Conservation (phyloP, 306 rosid genomes). For the Begonia masoniana region DNA sequence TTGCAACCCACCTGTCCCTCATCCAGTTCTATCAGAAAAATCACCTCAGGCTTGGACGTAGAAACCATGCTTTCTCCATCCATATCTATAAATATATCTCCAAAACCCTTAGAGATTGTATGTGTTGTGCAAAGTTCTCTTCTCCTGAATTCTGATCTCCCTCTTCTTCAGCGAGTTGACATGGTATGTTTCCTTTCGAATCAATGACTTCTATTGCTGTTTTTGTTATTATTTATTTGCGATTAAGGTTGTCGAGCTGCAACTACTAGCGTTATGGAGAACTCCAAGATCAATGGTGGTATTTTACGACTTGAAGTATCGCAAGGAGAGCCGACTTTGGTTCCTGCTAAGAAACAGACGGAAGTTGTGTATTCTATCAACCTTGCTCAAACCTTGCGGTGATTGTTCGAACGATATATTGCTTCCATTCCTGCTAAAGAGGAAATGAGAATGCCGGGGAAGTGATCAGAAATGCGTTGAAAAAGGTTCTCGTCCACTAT, state of each 20-base stretch:
- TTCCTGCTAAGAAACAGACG: slow-evolving; percentile 48
- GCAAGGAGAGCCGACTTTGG: slow-evolving; percentile 36
- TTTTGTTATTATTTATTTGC: not conserved
- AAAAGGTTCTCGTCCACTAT: slow-evolving; percentile 55
- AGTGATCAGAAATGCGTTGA: slow-evolving; percentile 44
- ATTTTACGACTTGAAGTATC: slow-evolving; percentile 24
- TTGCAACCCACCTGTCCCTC: not conserved
- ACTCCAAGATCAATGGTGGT: not conserved
- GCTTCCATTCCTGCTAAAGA: slow-evolving; percentile 45
- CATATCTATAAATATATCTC: not conserved
- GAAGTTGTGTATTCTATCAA: slow-evolving; percentile 69
- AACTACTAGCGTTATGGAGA: not conserved
- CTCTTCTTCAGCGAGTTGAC: not conserved
- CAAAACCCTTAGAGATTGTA: not conserved
- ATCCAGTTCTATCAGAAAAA: not conserved
- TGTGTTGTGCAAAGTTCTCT: not conserved
- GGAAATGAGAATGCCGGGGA: slow-evolving; percentile 46
- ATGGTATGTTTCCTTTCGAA: not conserved
- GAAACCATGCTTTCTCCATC: too few relatives aligned
- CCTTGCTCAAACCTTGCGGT: slow-evolving; percentile 68
- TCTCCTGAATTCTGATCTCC: not conserved
- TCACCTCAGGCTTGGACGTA: not conserved
- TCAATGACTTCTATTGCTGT: not conserved
- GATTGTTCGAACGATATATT: slow-evolving; percentile 47
- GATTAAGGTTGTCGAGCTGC: not conserved